phyloP scores from a whole-genome alignment of 2,329 filamentous ascomycete genomes.

The Fusarium equiseti region DNA sequence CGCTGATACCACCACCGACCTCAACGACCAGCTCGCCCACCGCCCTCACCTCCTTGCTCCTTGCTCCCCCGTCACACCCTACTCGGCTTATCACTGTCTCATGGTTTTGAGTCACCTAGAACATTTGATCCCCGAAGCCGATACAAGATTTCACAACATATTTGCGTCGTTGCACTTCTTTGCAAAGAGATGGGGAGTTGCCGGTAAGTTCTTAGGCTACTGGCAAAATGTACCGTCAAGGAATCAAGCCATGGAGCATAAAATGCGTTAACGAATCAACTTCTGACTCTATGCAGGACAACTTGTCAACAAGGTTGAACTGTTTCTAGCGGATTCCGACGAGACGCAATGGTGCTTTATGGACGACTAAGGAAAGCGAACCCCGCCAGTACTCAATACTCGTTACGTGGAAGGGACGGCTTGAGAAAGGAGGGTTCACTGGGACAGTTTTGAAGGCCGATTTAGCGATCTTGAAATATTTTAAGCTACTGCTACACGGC shows the following conservation, averaged over 20 bases:
- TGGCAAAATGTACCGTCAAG: slow-evolving; percentile 17
- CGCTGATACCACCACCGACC: slow-evolving; percentile 52
- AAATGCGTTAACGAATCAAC: neutral
- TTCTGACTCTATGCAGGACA: slow-evolving; percentile 43
- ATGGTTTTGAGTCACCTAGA: slow-evolving; percentile 52
- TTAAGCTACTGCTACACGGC: slow-evolving; percentile 2
- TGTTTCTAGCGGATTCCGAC: slow-evolving; percentile 46
- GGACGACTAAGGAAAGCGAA: slow-evolving; percentile 30
- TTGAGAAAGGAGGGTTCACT: neutral
- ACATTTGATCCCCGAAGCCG: slow-evolving; percentile 50
- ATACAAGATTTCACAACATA: slow-evolving; percentile 51
- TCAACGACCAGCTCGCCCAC: slow-evolving; percentile 51
- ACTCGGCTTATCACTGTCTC: slow-evolving; percentile 52
- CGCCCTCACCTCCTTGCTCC: slow-evolving; percentile 50
- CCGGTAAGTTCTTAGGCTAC: slow-evolving; percentile 43
- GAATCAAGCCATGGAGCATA: slow-evolving; percentile 3
- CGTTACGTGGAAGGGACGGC: neutral
- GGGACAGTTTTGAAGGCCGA: neutral
- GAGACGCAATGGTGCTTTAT: slow-evolving; percentile 43
- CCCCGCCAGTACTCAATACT: neutral
- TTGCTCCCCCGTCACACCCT: slow-evolving; percentile 53
- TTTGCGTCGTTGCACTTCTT: slow-evolving; percentile 53
- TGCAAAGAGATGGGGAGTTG: slow-evolving; percentile 52
- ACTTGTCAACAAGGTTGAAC: slow-evolving; percentile 47
- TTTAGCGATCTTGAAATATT: slow-evolving; percentile 2